Evolutionary conservation across 495 filamentous ascomycete species (phyloP), one percentile per base, ranked within the genome.

Genomic region (Stereocaulon alpinum): DNA sequence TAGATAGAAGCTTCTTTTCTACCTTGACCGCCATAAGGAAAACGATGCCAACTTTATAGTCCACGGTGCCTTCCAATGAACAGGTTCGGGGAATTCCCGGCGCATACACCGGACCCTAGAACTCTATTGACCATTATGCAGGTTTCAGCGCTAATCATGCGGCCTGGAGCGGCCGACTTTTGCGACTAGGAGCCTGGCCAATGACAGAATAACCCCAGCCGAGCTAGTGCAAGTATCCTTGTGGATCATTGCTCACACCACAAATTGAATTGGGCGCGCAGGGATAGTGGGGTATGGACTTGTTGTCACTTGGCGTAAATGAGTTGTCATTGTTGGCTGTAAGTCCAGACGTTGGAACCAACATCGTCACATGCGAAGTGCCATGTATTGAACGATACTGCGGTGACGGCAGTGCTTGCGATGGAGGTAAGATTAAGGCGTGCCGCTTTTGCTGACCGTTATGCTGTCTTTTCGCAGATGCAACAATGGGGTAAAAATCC

Each of bases 241-340:
- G 49, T 14, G 34, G 49, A 52, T 52, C 49, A 12, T 52, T 30
- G 27, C 49, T 37, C 49, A 34, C 49, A 52, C 29, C 6, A 52
- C 34, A 34, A 10, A n/a, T 32, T 24, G 10, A 10, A n/a, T 32
- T 24, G 10, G 49, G 12, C 29, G 49, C 49, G 49, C 9, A 34
- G 9, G 4, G 29, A 52, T n/a, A 22, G 49, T 52, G 49, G 49
- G 49, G 49, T 52, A 27, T 30, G n/a, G 49, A 37, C 29, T 32
- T 52, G 49, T 32, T 52, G 49, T 30, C 49, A 32, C 29, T 30
- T 18, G 34, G 29, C 49, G 34, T 20, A 52, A 52, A 18, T 52
- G 49, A 34, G 49, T 52, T 52, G 29, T 52, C 49, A 52, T 1
- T 34, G 49, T 52, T 52, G 49, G 49, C 20, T 52, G 49, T 32